A percentile compares a stretch with the other conserved stretches of the same genome.
These are phyloP conservation scores for Tephrocybe sp. DNA, from an alignment of 768 basidiomycete species.

Conservation along the genomic window DNA sequence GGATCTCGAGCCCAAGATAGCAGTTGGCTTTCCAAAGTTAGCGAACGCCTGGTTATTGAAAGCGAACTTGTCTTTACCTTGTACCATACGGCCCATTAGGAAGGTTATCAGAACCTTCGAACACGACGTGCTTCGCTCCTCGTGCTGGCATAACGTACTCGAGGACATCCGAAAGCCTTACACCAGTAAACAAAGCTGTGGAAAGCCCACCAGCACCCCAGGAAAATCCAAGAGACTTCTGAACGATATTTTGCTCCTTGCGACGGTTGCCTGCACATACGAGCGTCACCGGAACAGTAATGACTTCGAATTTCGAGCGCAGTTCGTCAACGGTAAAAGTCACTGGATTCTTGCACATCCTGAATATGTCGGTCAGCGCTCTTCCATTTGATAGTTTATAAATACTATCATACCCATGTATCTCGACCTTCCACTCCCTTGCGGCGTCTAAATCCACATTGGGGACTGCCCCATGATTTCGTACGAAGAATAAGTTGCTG, in stretches of 20 bases:
- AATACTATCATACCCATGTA: conserved; percentile 34
- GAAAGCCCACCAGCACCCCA: conserved; percentile 53
- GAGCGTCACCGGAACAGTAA: conserved; percentile 59
- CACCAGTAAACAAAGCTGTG: conserved; percentile 60
- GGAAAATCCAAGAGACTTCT: conserved; percentile 52
- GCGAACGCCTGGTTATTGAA: neutral
- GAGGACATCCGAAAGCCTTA: conserved; percentile 54
- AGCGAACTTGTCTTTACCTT: conserved; percentile 30
- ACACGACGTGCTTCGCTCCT: conserved; percentile 46
- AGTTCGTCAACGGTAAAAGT: conserved; percentile 45
- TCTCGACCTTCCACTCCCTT: conserved; percentile 41
- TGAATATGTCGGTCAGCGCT: conserved; percentile 14
- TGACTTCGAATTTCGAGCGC: conserved; percentile 41
- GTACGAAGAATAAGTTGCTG: conserved; percentile 52
- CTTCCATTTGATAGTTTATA: neutral
- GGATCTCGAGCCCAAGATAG: conserved; percentile 43
- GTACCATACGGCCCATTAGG: conserved; percentile 65
- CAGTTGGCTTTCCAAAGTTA: conserved; percentile 5
- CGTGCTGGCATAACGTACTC: conserved; percentile 37
- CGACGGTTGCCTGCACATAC: conserved; percentile 61
- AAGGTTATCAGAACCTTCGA: conserved; percentile 56
- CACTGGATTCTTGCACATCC: conserved; percentile 31
- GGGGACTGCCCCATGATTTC: conserved; percentile 62
- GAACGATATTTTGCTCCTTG: conserved; percentile 64
- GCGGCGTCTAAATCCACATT: conserved; percentile 34